A percentile compares a stretch with the other conserved stretches of the same genome.
Evolutionary conservation across 352 stramenopile genomes (phyloP).

Genomic region (Pythium oligandrum): DNA sequence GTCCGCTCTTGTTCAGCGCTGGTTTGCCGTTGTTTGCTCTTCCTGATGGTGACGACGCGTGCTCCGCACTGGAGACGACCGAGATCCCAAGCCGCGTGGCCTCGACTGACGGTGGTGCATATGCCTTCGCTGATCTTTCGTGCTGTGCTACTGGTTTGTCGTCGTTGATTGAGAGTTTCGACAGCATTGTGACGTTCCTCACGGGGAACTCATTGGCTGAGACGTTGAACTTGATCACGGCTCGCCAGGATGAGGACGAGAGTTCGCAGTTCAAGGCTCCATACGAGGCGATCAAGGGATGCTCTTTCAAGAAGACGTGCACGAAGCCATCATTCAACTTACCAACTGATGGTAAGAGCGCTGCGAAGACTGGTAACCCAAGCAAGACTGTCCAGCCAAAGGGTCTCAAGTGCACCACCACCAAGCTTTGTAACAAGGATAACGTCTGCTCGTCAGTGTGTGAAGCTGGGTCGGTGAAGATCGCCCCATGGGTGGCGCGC

Average conservation of each 20-base stretch:
- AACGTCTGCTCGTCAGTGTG: slow-evolving; percentile 66
- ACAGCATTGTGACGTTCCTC: slow-evolving; percentile 35
- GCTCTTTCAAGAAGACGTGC: slow-evolving; percentile 39
- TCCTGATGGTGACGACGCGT: slow-evolving; percentile 29
- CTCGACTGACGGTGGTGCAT: slow-evolving; percentile 13
- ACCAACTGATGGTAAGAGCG: slow-evolving; percentile 13
- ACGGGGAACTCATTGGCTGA: slow-evolving; percentile 43
- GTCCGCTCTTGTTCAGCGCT: slow-evolving; percentile 33
- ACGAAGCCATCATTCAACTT: slow-evolving; percentile 28
- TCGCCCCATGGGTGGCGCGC: slow-evolving; percentile 51
- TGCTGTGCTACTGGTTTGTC: slow-evolving; percentile 39
- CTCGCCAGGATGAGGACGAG: slow-evolving; percentile 15
- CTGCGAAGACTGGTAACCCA: slow-evolving; percentile 19
- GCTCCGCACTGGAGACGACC: slow-evolving; percentile 30
- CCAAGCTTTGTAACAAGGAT: slow-evolving; percentile 48
- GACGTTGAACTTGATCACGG: slow-evolving; percentile 49
- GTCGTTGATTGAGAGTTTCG: slow-evolving; percentile 42
- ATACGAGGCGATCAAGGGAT: slow-evolving; percentile 35
- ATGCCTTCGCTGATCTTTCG: slow-evolving; percentile 39
- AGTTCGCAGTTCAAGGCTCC: slow-evolving; percentile 29
- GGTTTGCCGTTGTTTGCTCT: slow-evolving; percentile 47
- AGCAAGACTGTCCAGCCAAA: slow-evolving; percentile 20
- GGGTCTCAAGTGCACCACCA: slow-evolving; percentile 48
- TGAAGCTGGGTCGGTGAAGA: slow-evolving; percentile 41
- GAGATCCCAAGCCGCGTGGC: slow-evolving; percentile 34